These are phyloP conservation scores for Ascosphaera acerosa DNA, from an alignment of 2,329 filamentous ascomycete species.

Conservation along the genomic window DNA sequence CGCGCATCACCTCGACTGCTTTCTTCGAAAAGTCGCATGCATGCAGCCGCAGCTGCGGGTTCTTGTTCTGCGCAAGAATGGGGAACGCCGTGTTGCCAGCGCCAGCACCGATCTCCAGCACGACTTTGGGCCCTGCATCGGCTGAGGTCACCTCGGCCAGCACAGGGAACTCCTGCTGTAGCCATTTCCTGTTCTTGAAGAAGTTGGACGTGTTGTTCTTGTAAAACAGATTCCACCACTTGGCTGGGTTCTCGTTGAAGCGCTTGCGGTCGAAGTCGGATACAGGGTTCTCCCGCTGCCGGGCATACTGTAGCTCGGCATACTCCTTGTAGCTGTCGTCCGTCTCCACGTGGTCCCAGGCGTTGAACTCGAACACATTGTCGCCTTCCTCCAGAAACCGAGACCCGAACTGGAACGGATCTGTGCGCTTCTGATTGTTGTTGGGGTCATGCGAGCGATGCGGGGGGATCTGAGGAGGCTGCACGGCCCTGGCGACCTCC, in stretches of 20 bases:
- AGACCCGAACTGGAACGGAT: constrained; percentile 90
- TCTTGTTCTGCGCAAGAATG: constrained; percentile 60
- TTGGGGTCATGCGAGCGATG: constrained; percentile 42
- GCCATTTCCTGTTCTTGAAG: constrained; percentile 97
- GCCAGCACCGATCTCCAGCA: constrained; percentile 83
- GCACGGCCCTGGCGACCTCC: constrained; percentile 20
- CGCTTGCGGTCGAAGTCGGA: constrained; percentile 77
- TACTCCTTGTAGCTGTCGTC: constrained; percentile 73
- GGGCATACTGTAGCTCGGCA: constrained; percentile 57
- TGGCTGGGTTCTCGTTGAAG: constrained; percentile 74
- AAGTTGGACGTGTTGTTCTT: constrained; percentile 94
- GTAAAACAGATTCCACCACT: constrained; percentile 98
- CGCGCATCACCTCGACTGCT: constrained; percentile 78
- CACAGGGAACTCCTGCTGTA: constrained; percentile 84
- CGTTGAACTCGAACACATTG: constrained; percentile 91
- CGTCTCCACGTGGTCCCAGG: constrained; percentile 94
- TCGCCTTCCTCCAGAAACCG: constrained; percentile 62
- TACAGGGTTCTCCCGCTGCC: constrained; percentile 66
- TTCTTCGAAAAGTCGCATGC: constrained; percentile 93
- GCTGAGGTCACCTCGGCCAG: constrained; percentile 48
- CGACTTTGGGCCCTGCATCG: constrained; percentile 39
- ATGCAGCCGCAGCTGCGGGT: constrained; percentile 57
- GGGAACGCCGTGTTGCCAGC: constrained; percentile 95
- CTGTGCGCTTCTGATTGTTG: constrained; percentile 61
- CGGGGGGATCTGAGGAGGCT: constrained; percentile 22